Evolutionary conservation across 2,329 filamentous ascomycete genomes (phyloP).

Genomic region (Penicillium sp.): DNA sequence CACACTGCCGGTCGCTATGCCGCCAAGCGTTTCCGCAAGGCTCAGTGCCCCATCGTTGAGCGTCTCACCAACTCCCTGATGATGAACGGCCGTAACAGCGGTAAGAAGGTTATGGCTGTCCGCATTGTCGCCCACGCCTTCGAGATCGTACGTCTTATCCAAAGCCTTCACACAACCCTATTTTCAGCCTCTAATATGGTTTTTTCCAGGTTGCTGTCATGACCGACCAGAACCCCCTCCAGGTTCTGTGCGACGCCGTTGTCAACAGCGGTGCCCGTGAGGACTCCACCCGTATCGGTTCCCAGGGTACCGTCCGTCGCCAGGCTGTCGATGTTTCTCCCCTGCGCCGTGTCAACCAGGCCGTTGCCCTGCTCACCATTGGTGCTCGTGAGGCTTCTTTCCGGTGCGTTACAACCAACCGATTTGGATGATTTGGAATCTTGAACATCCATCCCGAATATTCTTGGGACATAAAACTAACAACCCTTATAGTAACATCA

Average conservation of each 20-base stretch:
- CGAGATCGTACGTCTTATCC: slow-evolving; percentile 80
- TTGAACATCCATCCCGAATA: slow-evolving; percentile 18
- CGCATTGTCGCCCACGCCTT: slow-evolving; percentile 98
- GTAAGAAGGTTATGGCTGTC: slow-evolving; percentile 99
- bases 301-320: slow-evolving; percentile 98
- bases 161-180: slow-evolving; percentile 2
- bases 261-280: slow-evolving; percentile 99
- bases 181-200: slow-evolving; percentile 20
- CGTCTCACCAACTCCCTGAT: slow-evolving; percentile 99
- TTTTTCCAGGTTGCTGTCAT: slow-evolving; percentile 90
- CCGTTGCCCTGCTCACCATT: slow-evolving; percentile 97
- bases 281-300: slow-evolving; percentile 99
- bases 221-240: slow-evolving; percentile 99
- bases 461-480: background rate
- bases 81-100: slow-evolving; percentile 99
- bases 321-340: slow-evolving; percentile 99
- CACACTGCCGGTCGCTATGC: slow-evolving; percentile 99
- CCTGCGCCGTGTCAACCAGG: slow-evolving; percentile 99
- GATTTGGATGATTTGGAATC: background rate
- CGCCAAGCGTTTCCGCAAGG: slow-evolving; percentile 99
- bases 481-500: slow-evolving; percentile 69
- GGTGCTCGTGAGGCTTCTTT: slow-evolving; percentile 98
- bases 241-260: slow-evolving; percentile 98
- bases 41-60: slow-evolving; percentile 99
- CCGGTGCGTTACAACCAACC: slow-evolving; percentile 53